Evolutionary conservation across 345 rosid species (phyloP), one percentile per base, ranked within the genome.

Genomic region (Syzygium aqueum): DNA sequence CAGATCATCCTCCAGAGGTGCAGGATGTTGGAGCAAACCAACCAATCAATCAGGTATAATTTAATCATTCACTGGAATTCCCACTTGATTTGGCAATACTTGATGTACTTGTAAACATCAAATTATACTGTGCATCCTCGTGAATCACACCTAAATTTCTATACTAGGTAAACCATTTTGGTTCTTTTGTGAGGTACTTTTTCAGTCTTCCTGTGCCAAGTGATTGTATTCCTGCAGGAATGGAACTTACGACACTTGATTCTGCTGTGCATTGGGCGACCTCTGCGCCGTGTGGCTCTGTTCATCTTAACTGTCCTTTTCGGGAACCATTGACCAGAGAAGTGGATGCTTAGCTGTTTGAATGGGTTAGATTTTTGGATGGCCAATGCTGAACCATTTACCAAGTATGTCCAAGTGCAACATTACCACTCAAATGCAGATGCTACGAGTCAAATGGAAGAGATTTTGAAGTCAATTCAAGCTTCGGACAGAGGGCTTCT

Each of bases 1-100:
- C 99, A 77, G 99, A 97, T 89, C 99, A 98, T 83, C 99, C 99
- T 90, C 96, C 96, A 65, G 99, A 97, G 93, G 97, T 97, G 91
- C 96, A 90, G 84, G 96, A 95, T 80, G 92, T 92, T 91, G 99
- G 99, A 80, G 99, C 99, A 59, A 97, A 95, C 90, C 99, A 97
- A 92, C 90, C 98, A 85, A 94, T 97, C 88, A 96, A 95, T 94
- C 98, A 97, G 95, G 98, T 97, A 28, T 40, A 7, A 22, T 77
- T 22, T 56, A 49, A 27, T 12, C 82, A 22, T 30, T 61, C 84
- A 67, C 46, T 67, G 25, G 23, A 67, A 67, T 67, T 33, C 80
- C 73, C 12, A 33, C 14, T 67, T 67, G 11, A 67, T 67, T 40
- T 67, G 46, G 46, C 46, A 67, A 33, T 67, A 33, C 49, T 67